These are phyloP conservation scores for Aureobasidium subglaciale DNA, from an alignment of 2,329 filamentous ascomycete genomes.

Conservation along the genomic window DNA sequence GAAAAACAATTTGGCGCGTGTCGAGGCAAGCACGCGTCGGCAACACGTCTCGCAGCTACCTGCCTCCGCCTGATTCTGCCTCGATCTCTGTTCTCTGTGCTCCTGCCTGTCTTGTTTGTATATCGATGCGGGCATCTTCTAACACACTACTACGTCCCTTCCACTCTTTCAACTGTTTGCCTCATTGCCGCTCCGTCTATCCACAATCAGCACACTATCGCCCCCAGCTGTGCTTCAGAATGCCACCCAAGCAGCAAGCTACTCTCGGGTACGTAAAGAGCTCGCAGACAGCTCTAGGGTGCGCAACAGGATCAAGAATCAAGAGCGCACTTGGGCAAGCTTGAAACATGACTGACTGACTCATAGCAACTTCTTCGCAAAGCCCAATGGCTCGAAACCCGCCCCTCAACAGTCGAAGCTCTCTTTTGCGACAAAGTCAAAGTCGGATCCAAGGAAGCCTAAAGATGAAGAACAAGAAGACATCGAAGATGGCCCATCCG, in stretches of 20 bases:
- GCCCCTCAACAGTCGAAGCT: constrained; percentile 70
- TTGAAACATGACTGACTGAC: constrained; percentile 16
- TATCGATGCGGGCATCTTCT: constrained; percentile 1
- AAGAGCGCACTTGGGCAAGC: neutral
- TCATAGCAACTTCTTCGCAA: constrained; percentile 76
- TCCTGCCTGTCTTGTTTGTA: neutral
- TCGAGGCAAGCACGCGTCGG: neutral
- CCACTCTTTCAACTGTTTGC: neutral
- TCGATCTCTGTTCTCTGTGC: neutral
- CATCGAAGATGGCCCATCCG: constrained; percentile 15
- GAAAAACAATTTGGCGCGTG: constrained; percentile 11
- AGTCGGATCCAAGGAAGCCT: constrained; percentile 15
- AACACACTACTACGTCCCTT: neutral
- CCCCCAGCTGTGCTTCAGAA: constrained; percentile 21
- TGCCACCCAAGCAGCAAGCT: constrained; percentile 65
- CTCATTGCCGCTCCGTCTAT: neutral
- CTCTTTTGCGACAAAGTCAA: constrained; percentile 52
- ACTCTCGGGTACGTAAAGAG: constrained; percentile 82
- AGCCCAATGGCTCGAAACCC: constrained; percentile 52
- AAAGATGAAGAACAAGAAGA: constrained; percentile 19
- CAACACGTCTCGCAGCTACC: neutral
- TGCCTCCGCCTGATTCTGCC: neutral
- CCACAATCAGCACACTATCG: neutral
- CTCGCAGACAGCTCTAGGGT: constrained; percentile 68
- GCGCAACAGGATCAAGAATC: constrained; percentile 29